Percentiles rank a stretch among this genome's conserved stretches.
phyloP scores from a whole-genome alignment of 164 flowering plant genomes.

The Magnolia changhungtana region DNA sequence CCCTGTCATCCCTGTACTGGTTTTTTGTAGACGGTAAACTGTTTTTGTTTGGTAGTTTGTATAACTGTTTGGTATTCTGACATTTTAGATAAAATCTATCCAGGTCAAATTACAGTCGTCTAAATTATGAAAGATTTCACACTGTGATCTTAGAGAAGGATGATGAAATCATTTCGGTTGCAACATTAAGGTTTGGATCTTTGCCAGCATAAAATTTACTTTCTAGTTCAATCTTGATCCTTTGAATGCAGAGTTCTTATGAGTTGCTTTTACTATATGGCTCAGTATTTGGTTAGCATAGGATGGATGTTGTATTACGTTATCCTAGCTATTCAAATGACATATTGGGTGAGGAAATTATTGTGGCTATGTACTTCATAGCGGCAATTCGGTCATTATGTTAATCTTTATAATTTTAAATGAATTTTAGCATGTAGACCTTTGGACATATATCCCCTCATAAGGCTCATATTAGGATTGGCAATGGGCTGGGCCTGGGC shows the following conservation, averaged over 20 bases:
- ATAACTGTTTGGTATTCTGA: background rate
- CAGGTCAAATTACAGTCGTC: slow-evolving; percentile 43
- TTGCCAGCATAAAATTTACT: background rate
- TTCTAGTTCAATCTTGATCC: background rate
- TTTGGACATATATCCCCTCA: too few relatives aligned
- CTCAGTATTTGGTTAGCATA: background rate
- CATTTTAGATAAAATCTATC: background rate
- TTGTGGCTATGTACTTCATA: too few relatives aligned
- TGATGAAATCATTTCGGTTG: slow-evolving; percentile 40
- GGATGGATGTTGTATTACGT: background rate
- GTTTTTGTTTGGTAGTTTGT: too few relatives aligned
- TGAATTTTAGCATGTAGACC: too few relatives aligned
- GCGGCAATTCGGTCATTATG: too few relatives aligned
- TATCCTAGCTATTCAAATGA: background rate
- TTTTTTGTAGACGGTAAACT: too few relatives aligned
- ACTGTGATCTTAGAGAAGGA: slow-evolving; percentile 45
- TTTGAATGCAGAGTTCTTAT: background rate
- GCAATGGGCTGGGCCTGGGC: too few relatives aligned
- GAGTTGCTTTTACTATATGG: background rate
- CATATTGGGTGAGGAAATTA: background rate
- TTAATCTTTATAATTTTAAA: too few relatives aligned
- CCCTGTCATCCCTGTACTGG: too few relatives aligned
- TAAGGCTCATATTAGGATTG: too few relatives aligned
- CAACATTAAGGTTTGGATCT: slow-evolving; percentile 46
- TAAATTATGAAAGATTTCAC: slow-evolving; percentile 43